Base-by-base conservation (phyloP, 441 rosid species). In the Croton laevigatus region DNA sequence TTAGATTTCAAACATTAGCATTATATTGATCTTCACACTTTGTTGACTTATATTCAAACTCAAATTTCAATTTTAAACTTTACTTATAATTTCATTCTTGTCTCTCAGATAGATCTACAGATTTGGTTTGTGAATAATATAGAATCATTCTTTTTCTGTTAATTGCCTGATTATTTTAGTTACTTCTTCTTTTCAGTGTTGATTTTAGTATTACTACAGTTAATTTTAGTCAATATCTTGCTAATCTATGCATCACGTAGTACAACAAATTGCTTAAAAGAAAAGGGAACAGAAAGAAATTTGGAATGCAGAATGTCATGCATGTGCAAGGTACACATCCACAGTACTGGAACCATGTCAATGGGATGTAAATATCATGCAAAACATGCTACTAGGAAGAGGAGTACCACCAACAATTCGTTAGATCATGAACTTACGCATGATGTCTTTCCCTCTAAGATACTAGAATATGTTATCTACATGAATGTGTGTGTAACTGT, bases 381-480 rank as follows among this genome's bases (percentile, higher is more conserved):
- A 44, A 59, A 69, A 5, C 19, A 48, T 17, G 51, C 14, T 45
- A 65, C 13, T 8, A 64, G 34, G 64, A 57, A 52, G 44, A 75
- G 46, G 44, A 75, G 46, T 38, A 46, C 36, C 38, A 70, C 6
- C 22, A 23, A 49, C 19, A 53, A 22, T 53, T 51, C 32, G 32
- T 27, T 46, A 34, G 42, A 57, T 27, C 40, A 46, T 46, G 17
- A 49, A n/a, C 59, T 6, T 59, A 34, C 23, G 34, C 27, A 10
- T 69, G 27, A 44, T 27, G 57, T 6, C 36, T 40, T 23, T 16
- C 2, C 34, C 17, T 20, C 38, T 14, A 34, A 66, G 61, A 8
- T 22, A 8, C 32, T 63, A 5, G 17, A 63, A 32, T 63, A 44
- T 27, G 27, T 22, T 63, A 6, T 46, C 53, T 44, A 42, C 1